phyloP scores from a whole-genome alignment of 768 basidiomycete genomes.

The Melanogaster broomeanus region DNA sequence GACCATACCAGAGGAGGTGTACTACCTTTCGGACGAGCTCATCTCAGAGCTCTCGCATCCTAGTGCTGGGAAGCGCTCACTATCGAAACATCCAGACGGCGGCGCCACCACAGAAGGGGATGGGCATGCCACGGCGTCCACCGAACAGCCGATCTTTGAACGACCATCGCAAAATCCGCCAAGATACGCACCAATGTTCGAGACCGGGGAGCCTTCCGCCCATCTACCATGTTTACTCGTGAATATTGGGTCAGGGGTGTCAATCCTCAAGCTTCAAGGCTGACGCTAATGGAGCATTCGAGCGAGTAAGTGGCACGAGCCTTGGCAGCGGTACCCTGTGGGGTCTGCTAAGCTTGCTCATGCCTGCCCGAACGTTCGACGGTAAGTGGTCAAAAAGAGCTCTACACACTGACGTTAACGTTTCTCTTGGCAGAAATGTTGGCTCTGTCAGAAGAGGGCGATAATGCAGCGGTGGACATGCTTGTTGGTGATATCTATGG shows the following conservation, averaged over 20 bases:
- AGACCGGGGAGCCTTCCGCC: constrained; percentile 71
- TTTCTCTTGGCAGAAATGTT: constrained; percentile 79
- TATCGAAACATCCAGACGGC: background rate
- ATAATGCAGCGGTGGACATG: constrained; percentile 96
- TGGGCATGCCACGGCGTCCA: constrained; percentile 7
- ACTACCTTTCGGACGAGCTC: constrained; percentile 97
- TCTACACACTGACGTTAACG: background rate
- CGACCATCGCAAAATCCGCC: constrained; percentile 93
- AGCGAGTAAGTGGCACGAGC: constrained; percentile 96
- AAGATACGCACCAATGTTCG: constrained; percentile 85
- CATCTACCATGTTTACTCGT: constrained; percentile 96
- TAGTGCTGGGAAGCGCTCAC: constrained; percentile 9
- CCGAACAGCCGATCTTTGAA: constrained; percentile 46
- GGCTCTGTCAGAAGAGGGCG: constrained; percentile 87
- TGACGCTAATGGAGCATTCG: constrained; percentile 92
- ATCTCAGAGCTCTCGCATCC: constrained; percentile 65
- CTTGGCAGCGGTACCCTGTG: constrained; percentile 96
- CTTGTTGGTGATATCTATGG: constrained; percentile 99
- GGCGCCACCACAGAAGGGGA: constrained; percentile 5
- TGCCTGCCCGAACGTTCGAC: constrained; percentile 94
- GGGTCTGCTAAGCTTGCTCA: constrained; percentile 92
- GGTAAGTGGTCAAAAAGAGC: constrained; percentile 55
- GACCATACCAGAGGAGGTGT: constrained; percentile 95
- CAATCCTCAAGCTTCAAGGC: constrained; percentile 97
- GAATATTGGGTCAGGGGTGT: constrained; percentile 98